Conservation (phyloP, 2,329 filamentous ascomycete genomes). For the Ceratocystis cubensis region DNA sequence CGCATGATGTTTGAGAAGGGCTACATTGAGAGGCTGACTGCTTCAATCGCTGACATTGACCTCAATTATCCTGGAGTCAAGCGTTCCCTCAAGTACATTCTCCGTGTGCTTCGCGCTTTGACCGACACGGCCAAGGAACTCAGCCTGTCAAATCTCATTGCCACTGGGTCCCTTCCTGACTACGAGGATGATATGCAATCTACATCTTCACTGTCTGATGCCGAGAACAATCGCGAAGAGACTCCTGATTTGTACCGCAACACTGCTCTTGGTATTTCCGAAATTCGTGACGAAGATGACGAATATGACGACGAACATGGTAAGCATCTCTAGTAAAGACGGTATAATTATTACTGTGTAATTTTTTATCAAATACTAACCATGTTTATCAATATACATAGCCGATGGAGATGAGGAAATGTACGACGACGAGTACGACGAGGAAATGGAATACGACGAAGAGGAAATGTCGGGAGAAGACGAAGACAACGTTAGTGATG, state of each 20-base stretch:
- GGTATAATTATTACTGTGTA: conserved; percentile 21
- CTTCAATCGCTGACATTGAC: conserved; percentile 88
- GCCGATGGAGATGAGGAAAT: conserved; percentile 67
- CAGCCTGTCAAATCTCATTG: conserved; percentile 68
- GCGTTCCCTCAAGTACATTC: conserved; percentile 88
- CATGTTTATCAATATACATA: background rate
- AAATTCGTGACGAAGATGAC: conserved; percentile 59
- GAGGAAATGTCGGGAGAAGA: conserved; percentile 68
- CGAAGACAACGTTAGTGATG: conserved; percentile 79
- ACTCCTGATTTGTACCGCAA: conserved; percentile 96
- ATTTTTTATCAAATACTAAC: conserved; percentile 15
- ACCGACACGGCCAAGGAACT: conserved; percentile 78
- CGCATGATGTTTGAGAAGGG: conserved; percentile 98
- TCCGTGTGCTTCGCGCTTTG: conserved; percentile 75
- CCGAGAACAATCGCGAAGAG: conserved; percentile 79
- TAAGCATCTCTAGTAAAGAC: conserved; percentile 25
- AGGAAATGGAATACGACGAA: conserved; percentile 83
- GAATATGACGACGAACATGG: conserved; percentile 38
- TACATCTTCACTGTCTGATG: conserved; percentile 76
- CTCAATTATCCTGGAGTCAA: conserved; percentile 89
- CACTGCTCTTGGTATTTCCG: conserved; percentile 88
- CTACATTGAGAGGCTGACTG: conserved; percentile 75
- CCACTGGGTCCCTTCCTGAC: conserved; percentile 50
- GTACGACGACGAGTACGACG: conserved; percentile 84
- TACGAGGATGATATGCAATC: conserved; percentile 73